Evolutionary conservation across 768 basidiomycete genomes (phyloP).

Genomic region (Trametes punicea): DNA sequence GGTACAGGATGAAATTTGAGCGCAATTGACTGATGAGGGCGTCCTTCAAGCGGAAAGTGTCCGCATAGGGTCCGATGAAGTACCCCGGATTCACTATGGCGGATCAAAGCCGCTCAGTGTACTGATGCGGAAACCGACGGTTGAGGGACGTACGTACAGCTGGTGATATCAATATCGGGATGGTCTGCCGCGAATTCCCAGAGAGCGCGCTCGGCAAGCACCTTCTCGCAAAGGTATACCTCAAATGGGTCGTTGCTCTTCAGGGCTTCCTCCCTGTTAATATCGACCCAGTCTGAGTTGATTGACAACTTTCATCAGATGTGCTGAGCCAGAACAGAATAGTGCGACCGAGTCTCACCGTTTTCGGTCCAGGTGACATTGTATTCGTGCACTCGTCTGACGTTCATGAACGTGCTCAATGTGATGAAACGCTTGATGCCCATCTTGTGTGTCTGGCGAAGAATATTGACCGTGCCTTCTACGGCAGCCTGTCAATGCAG

Average conservation of each 20-base stretch:
- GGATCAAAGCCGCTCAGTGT: too few species aligned
- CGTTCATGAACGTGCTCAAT: slow-evolving; percentile 30
- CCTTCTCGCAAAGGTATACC: slow-evolving; percentile 19
- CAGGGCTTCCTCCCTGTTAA: slow-evolving; percentile 23
- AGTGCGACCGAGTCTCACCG: neutral
- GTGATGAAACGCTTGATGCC: slow-evolving; percentile 43
- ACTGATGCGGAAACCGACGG: too few species aligned
- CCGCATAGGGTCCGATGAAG: slow-evolving; percentile 18
- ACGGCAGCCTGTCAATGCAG: slow-evolving; percentile 13
- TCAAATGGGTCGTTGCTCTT: slow-evolving; percentile 8
- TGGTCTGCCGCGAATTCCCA: slow-evolving; percentile 27
- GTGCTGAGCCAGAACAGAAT: neutral
- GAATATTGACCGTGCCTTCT: slow-evolving; percentile 30
- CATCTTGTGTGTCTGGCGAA: slow-evolving; percentile 40
- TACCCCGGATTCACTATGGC: slow-evolving; percentile 11
- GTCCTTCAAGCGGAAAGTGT: slow-evolving; percentile 8
- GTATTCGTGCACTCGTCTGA: neutral
- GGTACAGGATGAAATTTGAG: slow-evolving; percentile 4
- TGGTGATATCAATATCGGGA: slow-evolving; percentile 25
- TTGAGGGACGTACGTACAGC: slow-evolving; percentile 9
- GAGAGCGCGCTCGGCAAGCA: slow-evolving; percentile 34
- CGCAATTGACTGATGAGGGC: neutral
- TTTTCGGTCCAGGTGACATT: slow-evolving; percentile 1
- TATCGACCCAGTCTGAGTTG: slow-evolving; percentile 22
- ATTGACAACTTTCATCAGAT: neutral